phyloP scores from a whole-genome alignment of 2,329 filamentous ascomycete species.

The Diplodia scrobiculata region DNA sequence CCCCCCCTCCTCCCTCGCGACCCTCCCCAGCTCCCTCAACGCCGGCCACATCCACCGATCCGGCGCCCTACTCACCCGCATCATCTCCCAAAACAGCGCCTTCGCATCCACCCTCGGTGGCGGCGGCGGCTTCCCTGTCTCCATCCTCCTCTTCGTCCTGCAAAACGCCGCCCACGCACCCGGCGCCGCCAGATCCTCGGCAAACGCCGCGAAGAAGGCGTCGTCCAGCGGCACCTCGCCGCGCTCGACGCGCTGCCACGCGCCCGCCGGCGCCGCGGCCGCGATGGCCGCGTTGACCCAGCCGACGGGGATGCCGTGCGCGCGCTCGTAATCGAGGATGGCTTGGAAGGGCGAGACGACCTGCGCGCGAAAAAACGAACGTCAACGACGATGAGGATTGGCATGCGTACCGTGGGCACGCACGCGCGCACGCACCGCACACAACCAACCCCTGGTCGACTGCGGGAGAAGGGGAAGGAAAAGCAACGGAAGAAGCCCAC shows the following conservation, averaged over 20 bases:
- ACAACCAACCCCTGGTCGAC: too few species aligned
- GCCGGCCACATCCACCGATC: slow-evolving; percentile 91
- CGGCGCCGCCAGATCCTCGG: slow-evolving; percentile 67
- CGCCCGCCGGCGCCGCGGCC: slow-evolving; percentile 72
- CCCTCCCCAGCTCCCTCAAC: slow-evolving; percentile 60
- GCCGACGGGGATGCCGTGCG: slow-evolving; percentile 74
- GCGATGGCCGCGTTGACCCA: slow-evolving; percentile 93
- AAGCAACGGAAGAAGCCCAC: slow-evolving; percentile 45
- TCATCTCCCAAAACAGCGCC: slow-evolving; percentile 88
- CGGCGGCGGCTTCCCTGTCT: slow-evolving; percentile 39
- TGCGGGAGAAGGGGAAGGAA: background rate
- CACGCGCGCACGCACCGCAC: too few species aligned
- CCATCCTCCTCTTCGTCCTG: slow-evolving; percentile 30
- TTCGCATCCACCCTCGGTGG: slow-evolving; percentile 75
- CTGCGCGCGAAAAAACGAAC: slow-evolving; percentile 49
- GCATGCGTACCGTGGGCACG: too few species aligned
- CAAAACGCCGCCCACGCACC: slow-evolving; percentile 68
- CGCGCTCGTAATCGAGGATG: slow-evolving; percentile 85
- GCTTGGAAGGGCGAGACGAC: slow-evolving; percentile 89
- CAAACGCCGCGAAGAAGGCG: slow-evolving; percentile 75
- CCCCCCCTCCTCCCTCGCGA: slow-evolving; percentile 30
- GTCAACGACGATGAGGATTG: too few species aligned
- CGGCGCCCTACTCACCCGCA: slow-evolving; percentile 67
- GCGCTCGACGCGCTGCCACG: slow-evolving; percentile 86
- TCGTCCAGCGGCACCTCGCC: slow-evolving; percentile 76